A percentile compares a stretch with the other conserved stretches of the same genome.
Evolutionary conservation across 1,284 basidiomycete genomes (phyloP).

Genomic region (Schizopora paradoxa): DNA sequence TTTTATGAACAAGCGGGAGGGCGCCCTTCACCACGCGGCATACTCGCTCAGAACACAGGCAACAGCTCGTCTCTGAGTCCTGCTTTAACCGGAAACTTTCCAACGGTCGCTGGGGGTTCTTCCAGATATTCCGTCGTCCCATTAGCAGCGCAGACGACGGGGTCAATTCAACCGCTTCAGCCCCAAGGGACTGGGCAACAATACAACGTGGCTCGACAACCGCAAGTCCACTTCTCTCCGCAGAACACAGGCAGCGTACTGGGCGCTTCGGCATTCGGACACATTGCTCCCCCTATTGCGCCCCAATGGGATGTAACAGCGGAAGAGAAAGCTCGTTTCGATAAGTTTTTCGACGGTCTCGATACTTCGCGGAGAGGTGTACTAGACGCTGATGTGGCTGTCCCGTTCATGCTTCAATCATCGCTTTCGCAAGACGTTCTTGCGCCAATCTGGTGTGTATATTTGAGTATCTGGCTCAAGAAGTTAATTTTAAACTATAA

Average conservation of each 20-base stretch:
- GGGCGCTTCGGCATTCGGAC: conserved; percentile 31
- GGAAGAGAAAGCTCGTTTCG: conserved; percentile 75
- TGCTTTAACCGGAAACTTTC: conserved; percentile 34
- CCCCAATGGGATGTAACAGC: conserved; percentile 82
- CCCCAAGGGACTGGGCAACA: conserved; percentile 45
- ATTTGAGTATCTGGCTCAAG: conserved; percentile 1
- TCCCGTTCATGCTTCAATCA: conserved; percentile 94
- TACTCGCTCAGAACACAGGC: conserved; percentile 56
- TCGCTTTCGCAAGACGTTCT: conserved; percentile 80
- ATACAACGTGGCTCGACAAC: conserved; percentile 6
- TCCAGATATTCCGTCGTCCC: conserved; percentile 19
- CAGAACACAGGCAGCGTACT: conserved; percentile 24
- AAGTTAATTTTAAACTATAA: conserved; percentile 16
- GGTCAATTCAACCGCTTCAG: conserved; percentile 13
- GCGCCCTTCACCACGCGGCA: conserved; percentile 33
- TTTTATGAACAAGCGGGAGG: conserved; percentile 84
- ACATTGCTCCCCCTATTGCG: conserved; percentile 26
- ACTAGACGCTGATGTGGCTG: conserved; percentile 91
- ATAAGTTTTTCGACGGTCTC: conserved; percentile 80
- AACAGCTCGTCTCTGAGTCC: conserved; percentile 52
- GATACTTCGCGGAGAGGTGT: conserved; percentile 75
- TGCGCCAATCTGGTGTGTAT: conserved; percentile 83
- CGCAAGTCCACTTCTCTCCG: conserved; percentile 8
- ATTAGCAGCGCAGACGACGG: conserved; percentile 22
- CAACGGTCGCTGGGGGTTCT: conserved; percentile 24